These are phyloP conservation scores for Sarcocystis neurona DNA, from an alignment of 169 alveolate species.

Conservation along the genomic window DNA sequence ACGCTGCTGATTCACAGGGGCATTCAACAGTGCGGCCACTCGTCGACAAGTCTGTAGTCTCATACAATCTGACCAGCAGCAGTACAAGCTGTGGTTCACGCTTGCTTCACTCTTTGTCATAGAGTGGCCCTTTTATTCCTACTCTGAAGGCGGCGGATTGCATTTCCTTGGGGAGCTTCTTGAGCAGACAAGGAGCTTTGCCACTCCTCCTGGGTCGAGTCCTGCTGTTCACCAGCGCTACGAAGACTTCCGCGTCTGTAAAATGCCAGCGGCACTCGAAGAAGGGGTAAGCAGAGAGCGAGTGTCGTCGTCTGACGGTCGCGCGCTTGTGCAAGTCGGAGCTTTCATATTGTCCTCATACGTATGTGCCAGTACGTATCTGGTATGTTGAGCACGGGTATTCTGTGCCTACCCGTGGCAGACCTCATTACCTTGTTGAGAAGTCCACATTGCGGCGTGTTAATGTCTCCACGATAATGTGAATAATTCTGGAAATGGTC, in stretches of 20 bases:
- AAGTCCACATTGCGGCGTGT: no score
- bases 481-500: no score
- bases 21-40: neutral
- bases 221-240: conserved; percentile 11
- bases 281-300: conserved; percentile 27
- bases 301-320: no score
- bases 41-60: neutral
- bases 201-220: neutral
- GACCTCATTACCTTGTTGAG: no score
- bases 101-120: neutral
- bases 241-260: conserved; percentile 27
- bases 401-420: no score
- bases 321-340: no score
- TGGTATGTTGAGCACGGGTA: no score
- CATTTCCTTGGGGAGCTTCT: conserved; percentile 6
- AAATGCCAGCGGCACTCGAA: conserved; percentile 26
- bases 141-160: conserved; percentile 6
- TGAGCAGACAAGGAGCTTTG: neutral
- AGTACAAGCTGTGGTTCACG: conserved; percentile 31
- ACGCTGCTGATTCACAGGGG: no score
- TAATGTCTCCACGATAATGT: no score
- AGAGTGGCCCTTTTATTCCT: conserved; percentile 44
- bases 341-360: no score
- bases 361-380: no score
- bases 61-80: conserved; percentile 20